Conservation (phyloP, 495 filamentous ascomycete species). For the Aspergillus affinis region DNA sequence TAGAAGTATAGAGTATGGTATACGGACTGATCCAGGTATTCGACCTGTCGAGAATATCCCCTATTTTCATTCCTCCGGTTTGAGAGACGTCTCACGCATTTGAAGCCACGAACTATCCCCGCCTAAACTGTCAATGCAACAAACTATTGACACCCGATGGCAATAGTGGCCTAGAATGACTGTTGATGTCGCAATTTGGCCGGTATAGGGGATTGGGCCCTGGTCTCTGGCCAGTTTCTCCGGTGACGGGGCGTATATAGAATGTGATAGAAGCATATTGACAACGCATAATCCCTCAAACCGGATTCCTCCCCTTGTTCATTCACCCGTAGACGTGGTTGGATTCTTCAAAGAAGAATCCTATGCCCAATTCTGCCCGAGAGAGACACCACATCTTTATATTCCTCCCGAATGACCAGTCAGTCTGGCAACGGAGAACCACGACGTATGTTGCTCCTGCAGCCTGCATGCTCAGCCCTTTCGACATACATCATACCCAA, state of each 20-base stretch:
- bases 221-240: background rate
- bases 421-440: conserved; percentile 2
- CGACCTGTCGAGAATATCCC: background rate
- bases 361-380: background rate
- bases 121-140: conserved; percentile 1
- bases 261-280: background rate
- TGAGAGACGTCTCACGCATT: too few species aligned
- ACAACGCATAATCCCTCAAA: background rate
- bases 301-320: background rate
- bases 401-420: conserved; percentile 13
- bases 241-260: background rate
- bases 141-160: conserved; percentile 18
- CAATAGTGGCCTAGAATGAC: conserved; percentile 16
- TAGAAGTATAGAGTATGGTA: too few species aligned
- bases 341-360: background rate
- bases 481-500: conserved; percentile 17
- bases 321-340: background rate
- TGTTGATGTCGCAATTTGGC: conserved; percentile 19
- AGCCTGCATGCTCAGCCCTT: conserved; percentile 22
- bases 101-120: background rate
- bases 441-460: conserved; percentile 8
- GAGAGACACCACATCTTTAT: conserved; percentile 20
- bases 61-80: background rate
- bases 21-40: background rate
- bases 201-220: background rate